phyloP scores from a whole-genome alignment of 805 yeast species.

The Zygosaccharomyces rouxii region DNA sequence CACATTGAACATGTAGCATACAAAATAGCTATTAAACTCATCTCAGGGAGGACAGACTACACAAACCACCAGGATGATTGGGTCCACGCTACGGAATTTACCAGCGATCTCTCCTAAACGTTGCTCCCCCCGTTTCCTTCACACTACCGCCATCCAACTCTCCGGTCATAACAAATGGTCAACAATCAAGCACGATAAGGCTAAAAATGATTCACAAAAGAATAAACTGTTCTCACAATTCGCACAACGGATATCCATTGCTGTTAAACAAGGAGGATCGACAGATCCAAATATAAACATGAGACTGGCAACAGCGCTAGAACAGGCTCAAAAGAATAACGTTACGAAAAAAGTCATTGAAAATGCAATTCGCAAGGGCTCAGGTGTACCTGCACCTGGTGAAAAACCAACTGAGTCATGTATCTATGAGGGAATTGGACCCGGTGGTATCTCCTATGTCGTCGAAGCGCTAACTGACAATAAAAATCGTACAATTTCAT shows the following conservation, averaged over 20 bases:
- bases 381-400: constrained; percentile 50
- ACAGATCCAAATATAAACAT: constrained; percentile 56
- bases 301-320: constrained; percentile 65
- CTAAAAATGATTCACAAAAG: constrained; percentile 80
- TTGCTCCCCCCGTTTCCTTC: not conserved
- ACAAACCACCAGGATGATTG: not conserved
- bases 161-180: constrained; percentile 95
- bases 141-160: not conserved
- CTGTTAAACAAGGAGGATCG: constrained; percentile 60
- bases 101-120: not conserved
- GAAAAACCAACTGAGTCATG: constrained; percentile 53
- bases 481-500: constrained; percentile 73
- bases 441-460: constrained; percentile 83
- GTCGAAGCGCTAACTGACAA: constrained; percentile 88
- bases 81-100: not conserved
- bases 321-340: constrained; percentile 67
- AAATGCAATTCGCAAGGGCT: constrained; percentile 79
- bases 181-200: constrained; percentile 88
- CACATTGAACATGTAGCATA: too few relatives aligned
- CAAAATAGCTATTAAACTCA: not conserved
- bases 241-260: constrained; percentile 68
- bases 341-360: constrained; percentile 84
- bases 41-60: not conserved
- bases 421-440: constrained; percentile 85
- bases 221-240: constrained; percentile 65